Conservation (phyloP, 148 eudicot genomes). For the Silene conica region DNA sequence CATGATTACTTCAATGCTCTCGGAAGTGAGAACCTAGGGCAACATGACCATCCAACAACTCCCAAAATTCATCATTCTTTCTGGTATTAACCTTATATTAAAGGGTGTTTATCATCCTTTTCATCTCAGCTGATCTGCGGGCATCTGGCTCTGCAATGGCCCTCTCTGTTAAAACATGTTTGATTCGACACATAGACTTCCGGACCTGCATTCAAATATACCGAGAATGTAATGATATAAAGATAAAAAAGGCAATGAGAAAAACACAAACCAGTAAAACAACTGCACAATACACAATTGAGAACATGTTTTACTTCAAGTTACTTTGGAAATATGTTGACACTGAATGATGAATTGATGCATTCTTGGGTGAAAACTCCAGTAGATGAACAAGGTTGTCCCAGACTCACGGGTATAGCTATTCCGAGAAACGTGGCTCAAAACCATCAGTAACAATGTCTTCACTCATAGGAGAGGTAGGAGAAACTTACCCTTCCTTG, state of each 20-base stretch:
- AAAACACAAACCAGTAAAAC: not conserved
- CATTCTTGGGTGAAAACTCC: not conserved
- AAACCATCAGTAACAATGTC: no score
- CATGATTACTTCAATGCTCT: not conserved
- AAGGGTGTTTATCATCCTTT: conserved; percentile 72
- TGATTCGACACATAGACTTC: conserved; percentile 85
- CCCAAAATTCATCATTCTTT: not conserved
- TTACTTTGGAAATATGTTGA: no score
- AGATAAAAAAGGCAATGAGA: not conserved
- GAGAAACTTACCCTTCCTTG: no score
- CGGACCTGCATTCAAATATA: conserved; percentile 44
- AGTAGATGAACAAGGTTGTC: no score
- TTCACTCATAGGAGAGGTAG: no score
- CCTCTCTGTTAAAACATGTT: conserved; percentile 83
- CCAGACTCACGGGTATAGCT: no score
- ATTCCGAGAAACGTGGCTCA: no score
- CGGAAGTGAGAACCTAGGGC: not conserved
- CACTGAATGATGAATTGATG: not conserved
- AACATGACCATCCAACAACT: not conserved
- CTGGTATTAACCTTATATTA: conserved; percentile 20
- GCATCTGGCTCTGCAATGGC: conserved; percentile 85
- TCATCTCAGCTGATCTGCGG: conserved; percentile 78
- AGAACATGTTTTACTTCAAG: not conserved
- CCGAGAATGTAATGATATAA: not conserved
- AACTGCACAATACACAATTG: not conserved